phyloP scores from a whole-genome alignment of 208 protist species.

The Crithidia expoeki region DNA sequence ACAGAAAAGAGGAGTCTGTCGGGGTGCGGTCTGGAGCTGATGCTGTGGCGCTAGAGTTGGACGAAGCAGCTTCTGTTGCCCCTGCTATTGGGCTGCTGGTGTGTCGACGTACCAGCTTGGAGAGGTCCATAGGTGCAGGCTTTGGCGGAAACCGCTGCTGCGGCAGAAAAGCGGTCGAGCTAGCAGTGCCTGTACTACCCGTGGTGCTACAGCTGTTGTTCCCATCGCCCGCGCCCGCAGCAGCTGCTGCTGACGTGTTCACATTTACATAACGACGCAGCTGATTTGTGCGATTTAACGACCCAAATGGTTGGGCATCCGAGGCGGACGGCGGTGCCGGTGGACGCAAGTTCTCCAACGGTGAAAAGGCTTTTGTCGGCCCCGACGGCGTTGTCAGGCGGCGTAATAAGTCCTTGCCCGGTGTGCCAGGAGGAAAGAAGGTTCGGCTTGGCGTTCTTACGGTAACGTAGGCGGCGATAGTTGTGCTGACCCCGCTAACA shows the following conservation, averaged over 20 bases:
- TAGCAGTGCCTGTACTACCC: not conserved
- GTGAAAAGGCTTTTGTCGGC: slow-evolving; percentile 29
- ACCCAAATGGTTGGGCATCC: slow-evolving; percentile 68
- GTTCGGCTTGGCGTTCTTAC: not conserved
- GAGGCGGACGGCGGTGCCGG: slow-evolving; percentile 48
- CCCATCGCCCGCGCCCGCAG: not conserved
- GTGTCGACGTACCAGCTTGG: slow-evolving; percentile 15
- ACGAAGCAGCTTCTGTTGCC: no score
- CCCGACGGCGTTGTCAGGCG: not conserved
- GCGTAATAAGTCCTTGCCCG: slow-evolving; percentile 19
- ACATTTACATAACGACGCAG: slow-evolving; percentile 48
- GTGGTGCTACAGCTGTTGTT: not conserved
- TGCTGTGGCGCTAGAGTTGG: not conserved
- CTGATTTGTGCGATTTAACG: slow-evolving; percentile 39
- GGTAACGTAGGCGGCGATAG: not conserved
- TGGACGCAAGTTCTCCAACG: slow-evolving; percentile 46
- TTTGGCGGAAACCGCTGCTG: not conserved
- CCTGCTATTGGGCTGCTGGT: not conserved
- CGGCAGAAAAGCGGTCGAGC: not conserved
- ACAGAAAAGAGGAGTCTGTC: not conserved
- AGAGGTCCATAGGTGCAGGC: slow-evolving; percentile 13
- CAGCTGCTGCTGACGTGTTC: slow-evolving; percentile 13
- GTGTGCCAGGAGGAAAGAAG: slow-evolving; percentile 17
- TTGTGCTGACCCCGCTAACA: not conserved
- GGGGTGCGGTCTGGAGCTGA: not conserved